Percentiles rank a stretch among this genome's conserved stretches.
These are phyloP conservation scores for Amanita jacksonii DNA, from an alignment of 768 basidiomycete species.

Conservation along the genomic window DNA sequence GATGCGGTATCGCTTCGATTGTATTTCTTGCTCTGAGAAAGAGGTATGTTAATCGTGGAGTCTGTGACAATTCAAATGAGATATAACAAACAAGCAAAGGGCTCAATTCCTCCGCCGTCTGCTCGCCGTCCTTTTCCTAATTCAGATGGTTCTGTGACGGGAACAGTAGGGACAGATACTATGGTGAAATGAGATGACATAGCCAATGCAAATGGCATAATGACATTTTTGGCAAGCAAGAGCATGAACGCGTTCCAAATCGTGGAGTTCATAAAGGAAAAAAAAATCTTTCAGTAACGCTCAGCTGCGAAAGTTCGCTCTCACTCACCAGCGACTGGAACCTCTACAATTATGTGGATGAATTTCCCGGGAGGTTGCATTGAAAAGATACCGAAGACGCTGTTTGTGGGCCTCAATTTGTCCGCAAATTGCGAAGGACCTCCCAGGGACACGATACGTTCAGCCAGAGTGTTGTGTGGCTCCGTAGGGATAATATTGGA, in stretches of 20 bases:
- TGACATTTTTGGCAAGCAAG: background rate
- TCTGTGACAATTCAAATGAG: slow-evolving; percentile 4
- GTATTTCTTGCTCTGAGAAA: slow-evolving; percentile 1
- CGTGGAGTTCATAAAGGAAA: too few relatives aligned
- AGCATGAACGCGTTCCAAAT: too few relatives aligned
- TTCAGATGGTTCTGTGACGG: background rate
- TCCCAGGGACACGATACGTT: too few relatives aligned
- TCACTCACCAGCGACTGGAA: background rate
- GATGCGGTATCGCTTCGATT: slow-evolving; percentile 4
- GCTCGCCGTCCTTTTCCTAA: slow-evolving; percentile 1
- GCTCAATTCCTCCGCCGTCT: slow-evolving; percentile 1
- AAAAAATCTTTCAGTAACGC: background rate
- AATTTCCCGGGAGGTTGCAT: background rate
- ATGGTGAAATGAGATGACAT: slow-evolving; percentile 1
- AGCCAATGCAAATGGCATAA: slow-evolving; percentile 1
- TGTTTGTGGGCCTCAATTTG: background rate
- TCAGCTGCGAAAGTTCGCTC: background rate
- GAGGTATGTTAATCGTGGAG: background rate
- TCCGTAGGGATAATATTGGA: too few relatives aligned
- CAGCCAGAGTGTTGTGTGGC: too few relatives aligned
- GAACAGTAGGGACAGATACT: background rate
- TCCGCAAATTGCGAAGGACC: too few relatives aligned
- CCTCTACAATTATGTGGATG: too few relatives aligned
- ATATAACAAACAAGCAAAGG: slow-evolving; percentile 3
- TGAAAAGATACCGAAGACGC: background rate